Conservation (phyloP, 2,329 filamentous ascomycete genomes). For the Fusarium sp. region DNA sequence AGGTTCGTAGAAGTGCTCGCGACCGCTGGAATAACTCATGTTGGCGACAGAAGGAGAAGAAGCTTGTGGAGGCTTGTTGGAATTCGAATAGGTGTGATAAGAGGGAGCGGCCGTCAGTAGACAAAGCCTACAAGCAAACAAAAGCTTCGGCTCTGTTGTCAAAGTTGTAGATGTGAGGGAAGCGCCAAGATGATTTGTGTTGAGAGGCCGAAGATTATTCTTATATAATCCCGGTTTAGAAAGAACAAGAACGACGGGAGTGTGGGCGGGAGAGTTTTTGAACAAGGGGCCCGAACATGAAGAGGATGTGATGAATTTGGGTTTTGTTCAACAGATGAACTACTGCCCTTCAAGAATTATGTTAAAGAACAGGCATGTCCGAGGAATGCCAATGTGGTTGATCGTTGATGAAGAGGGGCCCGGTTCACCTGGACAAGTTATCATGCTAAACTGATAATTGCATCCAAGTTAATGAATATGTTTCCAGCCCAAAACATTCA, state of each 20-base stretch:
- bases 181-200: neutral
- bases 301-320: neutral
- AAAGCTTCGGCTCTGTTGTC: neutral
- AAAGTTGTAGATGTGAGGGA: neutral
- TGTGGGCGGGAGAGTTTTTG: neutral
- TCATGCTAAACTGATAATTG: too few species aligned
- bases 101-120: neutral
- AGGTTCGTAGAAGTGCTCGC: neutral
- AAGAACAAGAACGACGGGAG: neutral
- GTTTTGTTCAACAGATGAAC: neutral
- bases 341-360: neutral
- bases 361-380: neutral
- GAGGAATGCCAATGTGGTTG: neutral
- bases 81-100: neutral
- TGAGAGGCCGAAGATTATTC: neutral
- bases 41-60: neutral
- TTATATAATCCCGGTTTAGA: neutral
- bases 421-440: neutral
- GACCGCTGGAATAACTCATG: neutral
- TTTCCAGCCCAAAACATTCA: neutral
- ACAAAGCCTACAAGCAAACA: neutral
- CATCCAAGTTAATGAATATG: neutral
- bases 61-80: neutral
- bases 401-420: neutral
- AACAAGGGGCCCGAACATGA: constrained; percentile 14